Conservation (phyloP, 768 basidiomycete species). For the Dentipellis fragilis region DNA sequence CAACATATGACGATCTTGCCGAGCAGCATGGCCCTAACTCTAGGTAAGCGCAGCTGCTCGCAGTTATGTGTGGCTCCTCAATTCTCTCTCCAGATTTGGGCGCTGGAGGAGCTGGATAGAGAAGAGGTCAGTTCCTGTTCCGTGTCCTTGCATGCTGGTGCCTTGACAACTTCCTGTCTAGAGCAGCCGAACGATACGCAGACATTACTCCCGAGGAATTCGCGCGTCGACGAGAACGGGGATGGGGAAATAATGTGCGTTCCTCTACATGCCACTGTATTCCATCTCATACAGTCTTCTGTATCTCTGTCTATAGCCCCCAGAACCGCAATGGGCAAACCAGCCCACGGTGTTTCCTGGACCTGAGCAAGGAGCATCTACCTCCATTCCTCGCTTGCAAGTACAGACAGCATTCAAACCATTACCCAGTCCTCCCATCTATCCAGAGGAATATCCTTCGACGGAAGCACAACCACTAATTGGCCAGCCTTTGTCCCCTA, state of each 20-base stretch:
- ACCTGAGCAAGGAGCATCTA: not conserved
- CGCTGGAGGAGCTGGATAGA: slow-evolving; percentile 85
- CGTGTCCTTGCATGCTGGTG: not conserved
- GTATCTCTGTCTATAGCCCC: not conserved
- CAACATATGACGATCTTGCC: slow-evolving; percentile 75
- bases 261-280: slow-evolving; percentile 1
- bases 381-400: slow-evolving; percentile 5
- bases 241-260: slow-evolving; percentile 54
- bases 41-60: slow-evolving; percentile 33
- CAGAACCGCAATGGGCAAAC: not conserved
- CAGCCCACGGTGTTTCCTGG: not conserved
- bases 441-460: slow-evolving; percentile 11
- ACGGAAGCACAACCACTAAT: slow-evolving; percentile 27
- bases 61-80: not conserved
- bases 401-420: slow-evolving; percentile 16
- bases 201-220: slow-evolving; percentile 54
- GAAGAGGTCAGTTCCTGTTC: slow-evolving; percentile 46
- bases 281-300: not conserved
- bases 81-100: slow-evolving; percentile 48
- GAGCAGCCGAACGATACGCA: slow-evolving; percentile 76
- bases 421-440: slow-evolving; percentile 5
- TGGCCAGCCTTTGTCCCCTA: slow-evolving; percentile 45
- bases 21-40: slow-evolving; percentile 74
- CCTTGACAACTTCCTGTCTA: slow-evolving; percentile 18
- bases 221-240: slow-evolving; percentile 46